Evolutionary conservation across 208 protist species (phyloP).

Genomic region (Trypanosoma grayi): DNA sequence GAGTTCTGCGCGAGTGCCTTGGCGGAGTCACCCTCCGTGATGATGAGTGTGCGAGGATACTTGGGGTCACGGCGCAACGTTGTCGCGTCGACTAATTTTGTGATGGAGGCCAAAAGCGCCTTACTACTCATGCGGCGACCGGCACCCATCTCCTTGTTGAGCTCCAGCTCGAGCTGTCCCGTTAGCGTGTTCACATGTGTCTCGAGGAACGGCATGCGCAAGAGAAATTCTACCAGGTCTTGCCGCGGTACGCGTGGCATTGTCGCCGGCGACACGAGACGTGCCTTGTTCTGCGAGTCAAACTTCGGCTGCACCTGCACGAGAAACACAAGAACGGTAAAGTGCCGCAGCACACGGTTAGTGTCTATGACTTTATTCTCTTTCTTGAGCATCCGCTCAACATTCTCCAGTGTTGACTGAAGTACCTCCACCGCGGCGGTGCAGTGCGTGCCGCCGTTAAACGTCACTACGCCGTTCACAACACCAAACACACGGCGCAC

Average conservation of each 20-base stretch:
- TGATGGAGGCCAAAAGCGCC: constrained; percentile 88
- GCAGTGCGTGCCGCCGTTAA: constrained; percentile 98
- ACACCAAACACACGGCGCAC: constrained; percentile 96
- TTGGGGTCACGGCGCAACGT: constrained; percentile 66
- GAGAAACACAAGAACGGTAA: constrained; percentile 98
- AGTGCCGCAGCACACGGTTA: constrained; percentile 94
- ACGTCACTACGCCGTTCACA: constrained; percentile 99
- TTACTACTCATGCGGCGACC: constrained; percentile 72
- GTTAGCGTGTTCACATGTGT: constrained; percentile 65
- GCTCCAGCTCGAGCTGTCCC: constrained; percentile 64
- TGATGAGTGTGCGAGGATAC: constrained; percentile 95
- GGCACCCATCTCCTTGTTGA: constrained; percentile 80
- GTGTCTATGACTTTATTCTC: constrained; percentile 91
- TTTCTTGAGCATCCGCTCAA: constrained; percentile 72
- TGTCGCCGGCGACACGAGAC: constrained; percentile 89
- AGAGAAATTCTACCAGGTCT: constrained; percentile 86
- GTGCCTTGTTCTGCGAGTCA: constrained; percentile 99
- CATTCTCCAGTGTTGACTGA: constrained; percentile 49
- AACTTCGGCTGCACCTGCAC: constrained; percentile 99
- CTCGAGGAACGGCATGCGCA: constrained; percentile 81
- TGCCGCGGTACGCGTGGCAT: constrained; percentile 85
- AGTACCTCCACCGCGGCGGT: constrained; percentile 93
- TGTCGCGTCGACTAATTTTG: constrained; percentile 97
- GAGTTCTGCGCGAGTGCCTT: constrained; percentile 97
- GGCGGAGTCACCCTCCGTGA: constrained; percentile 99